phyloP scores from a whole-genome alignment of 1,284 basidiomycete species.

The Coriolopsis trogii region DNA sequence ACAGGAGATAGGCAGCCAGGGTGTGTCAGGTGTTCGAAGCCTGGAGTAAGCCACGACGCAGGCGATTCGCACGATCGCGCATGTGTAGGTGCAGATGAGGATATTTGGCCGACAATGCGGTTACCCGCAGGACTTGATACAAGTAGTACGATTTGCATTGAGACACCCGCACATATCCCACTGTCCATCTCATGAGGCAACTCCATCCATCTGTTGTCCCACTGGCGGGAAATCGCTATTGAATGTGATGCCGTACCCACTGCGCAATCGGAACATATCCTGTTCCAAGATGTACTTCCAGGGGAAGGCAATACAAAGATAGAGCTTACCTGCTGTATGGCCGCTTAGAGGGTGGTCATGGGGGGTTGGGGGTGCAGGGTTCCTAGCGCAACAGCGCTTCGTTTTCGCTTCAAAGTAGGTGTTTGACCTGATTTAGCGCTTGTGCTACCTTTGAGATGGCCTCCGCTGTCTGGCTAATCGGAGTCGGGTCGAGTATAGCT shows the following conservation, averaged over 20 bases:
- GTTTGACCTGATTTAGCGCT: slow-evolving; percentile 61
- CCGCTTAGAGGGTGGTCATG: slow-evolving; percentile 15
- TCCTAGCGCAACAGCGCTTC: slow-evolving; percentile 21
- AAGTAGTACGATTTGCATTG: slow-evolving; percentile 7
- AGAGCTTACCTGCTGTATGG: slow-evolving; percentile 9
- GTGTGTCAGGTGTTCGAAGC: slow-evolving; percentile 18
- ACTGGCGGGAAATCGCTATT: slow-evolving; percentile 12
- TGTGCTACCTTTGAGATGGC: slow-evolving; percentile 67
- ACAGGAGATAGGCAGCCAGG: slow-evolving; percentile 11
- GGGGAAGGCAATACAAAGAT: slow-evolving; percentile 4
- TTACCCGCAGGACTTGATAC: slow-evolving; percentile 20
- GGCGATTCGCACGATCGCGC: slow-evolving; percentile 11
- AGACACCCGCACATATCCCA: slow-evolving; percentile 10
- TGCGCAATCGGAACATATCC: slow-evolving; percentile 22
- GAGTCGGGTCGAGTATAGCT: slow-evolving; percentile 46
- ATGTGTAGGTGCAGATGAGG: slow-evolving; percentile 13
- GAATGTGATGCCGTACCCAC: slow-evolving; percentile 9
- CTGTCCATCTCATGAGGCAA: slow-evolving; percentile 10
- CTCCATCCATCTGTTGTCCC: slow-evolving; percentile 4
- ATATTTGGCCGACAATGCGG: slow-evolving; percentile 11
- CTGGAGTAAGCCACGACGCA: slow-evolving; percentile 8
- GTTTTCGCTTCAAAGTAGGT: slow-evolving; percentile 46
- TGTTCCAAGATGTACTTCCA: slow-evolving; percentile 2
- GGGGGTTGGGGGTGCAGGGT: slow-evolving; percentile 18
- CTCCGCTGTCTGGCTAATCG: slow-evolving; percentile 66